Evolutionary conservation across 768 basidiomycete species (phyloP).

Genomic region (Leucocoprinus birnbaumii): DNA sequence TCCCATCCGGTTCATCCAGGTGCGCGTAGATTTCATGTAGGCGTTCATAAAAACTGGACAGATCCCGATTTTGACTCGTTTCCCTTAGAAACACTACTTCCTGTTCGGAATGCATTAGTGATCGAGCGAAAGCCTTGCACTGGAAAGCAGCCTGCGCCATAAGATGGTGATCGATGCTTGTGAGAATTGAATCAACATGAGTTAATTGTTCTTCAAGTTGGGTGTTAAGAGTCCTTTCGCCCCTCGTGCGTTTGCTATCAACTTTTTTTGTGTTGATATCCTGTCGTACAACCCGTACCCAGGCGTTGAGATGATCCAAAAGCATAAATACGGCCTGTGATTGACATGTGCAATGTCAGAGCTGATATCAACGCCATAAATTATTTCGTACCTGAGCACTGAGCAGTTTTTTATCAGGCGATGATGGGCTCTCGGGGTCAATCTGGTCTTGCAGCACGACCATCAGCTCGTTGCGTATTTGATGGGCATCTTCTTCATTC

Average conservation of each 20-base stretch:
- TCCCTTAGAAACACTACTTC: slow-evolving; percentile 59
- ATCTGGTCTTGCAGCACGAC: slow-evolving; percentile 89
- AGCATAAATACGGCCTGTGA: slow-evolving; percentile 89
- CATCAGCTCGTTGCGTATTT: slow-evolving; percentile 74
- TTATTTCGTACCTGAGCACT: slow-evolving; percentile 79
- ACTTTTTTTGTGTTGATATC: slow-evolving; percentile 48
- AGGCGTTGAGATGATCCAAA: slow-evolving; percentile 91
- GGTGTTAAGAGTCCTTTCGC: slow-evolving; percentile 22
- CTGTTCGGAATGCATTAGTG: slow-evolving; percentile 93
- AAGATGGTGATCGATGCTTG: slow-evolving; percentile 80
- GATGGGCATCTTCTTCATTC: slow-evolving; percentile 51
- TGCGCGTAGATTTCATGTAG: slow-evolving; percentile 96
- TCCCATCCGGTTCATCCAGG: slow-evolving; percentile 97
- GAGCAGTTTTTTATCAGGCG: slow-evolving; percentile 77
- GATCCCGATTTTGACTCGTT: slow-evolving; percentile 39
- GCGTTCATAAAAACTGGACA: slow-evolving; percentile 79
- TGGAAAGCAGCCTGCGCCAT: slow-evolving; percentile 93
- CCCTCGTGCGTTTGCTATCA: slow-evolving; percentile 49
- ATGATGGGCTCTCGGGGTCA: slow-evolving; percentile 49
- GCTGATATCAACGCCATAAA: not conserved
- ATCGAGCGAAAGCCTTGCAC: slow-evolving; percentile 91
- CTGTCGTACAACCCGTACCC: slow-evolving; percentile 76
- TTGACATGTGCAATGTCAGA: not conserved
- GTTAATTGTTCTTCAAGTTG: slow-evolving; percentile 59
- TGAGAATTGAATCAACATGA: slow-evolving; percentile 76